A percentile compares a stretch with the other conserved stretches of the same genome.
phyloP scores from a whole-genome alignment of 1,284 basidiomycete genomes.

The Exobasidium rhododendri region DNA sequence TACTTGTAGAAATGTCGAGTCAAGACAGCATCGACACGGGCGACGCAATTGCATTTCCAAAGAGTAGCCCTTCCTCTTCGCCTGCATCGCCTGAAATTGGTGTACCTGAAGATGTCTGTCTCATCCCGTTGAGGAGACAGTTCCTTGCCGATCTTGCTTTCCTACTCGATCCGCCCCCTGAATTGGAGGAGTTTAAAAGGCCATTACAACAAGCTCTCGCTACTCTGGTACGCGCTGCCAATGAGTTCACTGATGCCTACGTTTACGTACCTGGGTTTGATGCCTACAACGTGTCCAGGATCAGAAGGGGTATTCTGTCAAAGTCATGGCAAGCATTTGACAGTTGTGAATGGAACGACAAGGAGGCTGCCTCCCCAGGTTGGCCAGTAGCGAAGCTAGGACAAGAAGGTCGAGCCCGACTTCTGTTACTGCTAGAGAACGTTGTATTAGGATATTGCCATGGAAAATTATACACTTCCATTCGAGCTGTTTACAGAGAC shows the following conservation, averaged over 20 bases:
- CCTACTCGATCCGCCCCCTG: not conserved
- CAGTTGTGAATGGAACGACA: not conserved
- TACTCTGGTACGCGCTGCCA: slow-evolving; percentile 1
- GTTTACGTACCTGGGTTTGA: slow-evolving; percentile 34
- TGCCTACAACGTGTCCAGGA: slow-evolving; percentile 30
- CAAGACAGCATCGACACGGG: not conserved
- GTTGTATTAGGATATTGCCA: slow-evolving; percentile 32
- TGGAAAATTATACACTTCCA: slow-evolving; percentile 27
- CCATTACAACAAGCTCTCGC: not conserved
- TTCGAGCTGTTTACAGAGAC: slow-evolving; percentile 20
- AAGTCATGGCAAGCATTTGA: slow-evolving; percentile 30
- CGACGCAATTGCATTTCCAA: not conserved
- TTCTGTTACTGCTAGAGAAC: slow-evolving; percentile 23
- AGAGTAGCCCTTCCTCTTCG: not conserved
- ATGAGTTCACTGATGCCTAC: slow-evolving; percentile 26
- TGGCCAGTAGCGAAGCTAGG: not conserved
- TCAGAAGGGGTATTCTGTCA: slow-evolving; percentile 30
- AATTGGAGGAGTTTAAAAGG: not conserved
- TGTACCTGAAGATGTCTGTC: not conserved
- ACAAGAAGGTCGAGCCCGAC: not conserved
- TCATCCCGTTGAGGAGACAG: not conserved
- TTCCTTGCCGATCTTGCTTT: slow-evolving; percentile 1
- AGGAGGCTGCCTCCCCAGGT: not conserved
- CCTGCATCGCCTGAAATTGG: not conserved
- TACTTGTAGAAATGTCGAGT: not conserved